Evolutionary conservation across 371 early-diverging fungal genomes (phyloP), one percentile per base, ranked within the genome.

Genomic region (Syncephalastrum sp.): DNA sequence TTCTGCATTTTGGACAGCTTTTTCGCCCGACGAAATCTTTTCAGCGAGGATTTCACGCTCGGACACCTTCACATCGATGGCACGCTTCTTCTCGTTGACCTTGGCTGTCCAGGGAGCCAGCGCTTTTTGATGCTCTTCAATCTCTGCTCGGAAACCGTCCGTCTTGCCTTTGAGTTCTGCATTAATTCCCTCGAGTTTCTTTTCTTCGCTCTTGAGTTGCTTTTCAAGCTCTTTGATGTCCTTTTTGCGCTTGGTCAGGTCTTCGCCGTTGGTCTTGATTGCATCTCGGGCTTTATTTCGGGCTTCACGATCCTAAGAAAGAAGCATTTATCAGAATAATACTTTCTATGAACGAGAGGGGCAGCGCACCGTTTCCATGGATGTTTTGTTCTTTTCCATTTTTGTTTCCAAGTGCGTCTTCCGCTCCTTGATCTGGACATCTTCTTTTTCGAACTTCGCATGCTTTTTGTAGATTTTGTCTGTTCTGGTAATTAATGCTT

Each of bases 41-140:
- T 88, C 86, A 23, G 82, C 77, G 5, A 94, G 61, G 25, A 94
- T 71, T 24, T 85, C 77, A 16, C 84, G 71, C 72, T 95, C 96
- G 0, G 95, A 89, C 59, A 82, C 72, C 4, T 87, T 85, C 53
- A 95, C 83, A 52, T 94, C 90, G 44, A 92, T 82, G 23, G 71
- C 69, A 43, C 86, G 82, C 71, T 91, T 85, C 57, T 85, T 84
- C 25, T 67, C 79, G 55, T 82, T 83, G 58, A 93, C 86, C 69
- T 88, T 88, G 58, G 88, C 91, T 21, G 79, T 78, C 92, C 91
- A 92, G 13, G 95, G 95, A 14, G 86, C 90, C n/a, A 93, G 74
- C 53, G 89, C 82, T 42, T 80, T 82, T 64, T 94, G 87, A 56
- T 90, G 86, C 19, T 77, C 79, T 62, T 91, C 90, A 19, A 94